Evolutionary conservation across 2,329 filamentous ascomycete species (phyloP).

Genomic region (Diaporthe nobilis): DNA sequence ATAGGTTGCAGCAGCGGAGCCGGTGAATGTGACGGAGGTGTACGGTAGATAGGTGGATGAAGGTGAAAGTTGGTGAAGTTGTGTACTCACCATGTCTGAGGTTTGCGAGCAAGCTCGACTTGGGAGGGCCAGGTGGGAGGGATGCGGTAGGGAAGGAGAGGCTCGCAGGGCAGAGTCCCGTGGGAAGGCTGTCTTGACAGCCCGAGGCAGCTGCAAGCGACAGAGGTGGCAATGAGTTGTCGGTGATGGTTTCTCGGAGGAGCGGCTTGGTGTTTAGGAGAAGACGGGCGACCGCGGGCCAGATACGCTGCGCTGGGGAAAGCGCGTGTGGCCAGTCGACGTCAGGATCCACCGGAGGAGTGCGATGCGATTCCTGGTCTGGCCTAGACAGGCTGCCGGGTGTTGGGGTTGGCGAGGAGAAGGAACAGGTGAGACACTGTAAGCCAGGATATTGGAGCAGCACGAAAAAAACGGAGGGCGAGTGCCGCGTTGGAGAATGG

Average conservation of each 20-base stretch:
- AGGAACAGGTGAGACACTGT: conserved; percentile 27
- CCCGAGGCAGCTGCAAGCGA: conserved; percentile 35
- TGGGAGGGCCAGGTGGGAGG: not conserved
- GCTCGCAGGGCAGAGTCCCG: conserved; percentile 15
- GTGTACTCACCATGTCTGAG: conserved; percentile 40
- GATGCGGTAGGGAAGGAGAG: conserved; percentile 23
- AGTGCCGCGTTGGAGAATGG: not conserved
- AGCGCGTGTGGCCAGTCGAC: conserved; percentile 37
- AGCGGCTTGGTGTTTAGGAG: conserved; percentile 9
- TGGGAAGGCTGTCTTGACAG: conserved; percentile 25
- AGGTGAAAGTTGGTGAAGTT: conserved; percentile 29
- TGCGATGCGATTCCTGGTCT: conserved; percentile 33
- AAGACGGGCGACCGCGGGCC: conserved; percentile 10
- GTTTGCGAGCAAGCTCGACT: conserved; percentile 32
- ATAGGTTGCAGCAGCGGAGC: conserved; percentile 18
- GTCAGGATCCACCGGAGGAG: conserved; percentile 28
- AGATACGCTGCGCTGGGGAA: conserved; percentile 34
- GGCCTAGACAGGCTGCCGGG: conserved; percentile 11
- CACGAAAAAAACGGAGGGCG: conserved; percentile 18
- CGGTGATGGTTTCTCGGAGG: conserved; percentile 1
- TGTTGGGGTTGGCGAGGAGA: conserved; percentile 28
- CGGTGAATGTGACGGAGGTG: not conserved
- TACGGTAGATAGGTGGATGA: conserved; percentile 26
- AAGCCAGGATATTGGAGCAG: conserved; percentile 28
- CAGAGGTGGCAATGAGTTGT: not conserved